phyloP scores from a whole-genome alignment of 805 yeast genomes.

The Ogataea kodamae region DNA sequence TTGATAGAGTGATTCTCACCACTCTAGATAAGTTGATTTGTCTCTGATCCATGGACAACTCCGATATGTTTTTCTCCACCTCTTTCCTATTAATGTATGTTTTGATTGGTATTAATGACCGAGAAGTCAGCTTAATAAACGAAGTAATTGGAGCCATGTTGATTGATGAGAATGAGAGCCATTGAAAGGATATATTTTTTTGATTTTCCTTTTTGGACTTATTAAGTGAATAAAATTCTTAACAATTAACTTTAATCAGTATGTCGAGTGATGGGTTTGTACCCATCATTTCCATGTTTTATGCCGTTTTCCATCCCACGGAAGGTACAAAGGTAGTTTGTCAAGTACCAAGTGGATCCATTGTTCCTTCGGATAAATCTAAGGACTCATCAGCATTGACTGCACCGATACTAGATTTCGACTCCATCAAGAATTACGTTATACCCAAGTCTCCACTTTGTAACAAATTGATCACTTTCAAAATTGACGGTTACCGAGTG shows the following conservation, averaged over 20 bases:
- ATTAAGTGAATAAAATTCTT: neutral
- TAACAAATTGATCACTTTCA: conserved; percentile 71
- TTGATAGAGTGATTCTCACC: conserved; percentile 24
- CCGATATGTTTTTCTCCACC: conserved; percentile 20
- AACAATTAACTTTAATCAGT: no score
- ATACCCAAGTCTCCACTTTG: conserved; percentile 93
- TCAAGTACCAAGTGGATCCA: conserved; percentile 82
- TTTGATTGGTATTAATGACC: conserved; percentile 22
- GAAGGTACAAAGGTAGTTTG: conserved; percentile 91
- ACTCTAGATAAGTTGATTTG: conserved; percentile 20
- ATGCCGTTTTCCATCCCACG: conserved; percentile 90
- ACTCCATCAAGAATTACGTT: conserved; percentile 80
- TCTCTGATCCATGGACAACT: conserved; percentile 11
- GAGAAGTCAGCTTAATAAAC: conserved; percentile 17
- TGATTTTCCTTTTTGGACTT: no score
- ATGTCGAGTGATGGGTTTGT: conserved; percentile 59
- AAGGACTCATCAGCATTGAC: conserved; percentile 36
- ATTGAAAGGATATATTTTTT: conserved; percentile 1
- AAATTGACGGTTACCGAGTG: conserved; percentile 65
- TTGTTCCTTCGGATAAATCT: conserved; percentile 37
- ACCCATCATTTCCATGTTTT: conserved; percentile 85
- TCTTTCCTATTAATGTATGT: conserved; percentile 28
- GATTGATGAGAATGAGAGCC: no score
- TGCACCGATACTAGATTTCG: conserved; percentile 65
- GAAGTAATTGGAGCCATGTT: conserved; percentile 23